phyloP scores from a whole-genome alignment of 805 yeast genomes.

The Torulaspora franciscae region DNA sequence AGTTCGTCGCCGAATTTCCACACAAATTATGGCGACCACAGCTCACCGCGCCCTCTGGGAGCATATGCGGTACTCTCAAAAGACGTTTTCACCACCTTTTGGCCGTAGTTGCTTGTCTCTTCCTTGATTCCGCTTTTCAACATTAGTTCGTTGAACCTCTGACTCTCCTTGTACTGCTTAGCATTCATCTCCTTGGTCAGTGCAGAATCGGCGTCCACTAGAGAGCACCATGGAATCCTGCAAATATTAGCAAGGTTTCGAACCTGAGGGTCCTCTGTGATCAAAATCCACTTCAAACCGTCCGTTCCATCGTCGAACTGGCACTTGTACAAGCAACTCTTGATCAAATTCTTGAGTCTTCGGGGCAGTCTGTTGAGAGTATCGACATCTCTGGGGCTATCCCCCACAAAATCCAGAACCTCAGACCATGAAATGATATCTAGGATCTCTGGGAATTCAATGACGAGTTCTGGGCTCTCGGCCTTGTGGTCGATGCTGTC shows the following conservation, averaged over 20 bases:
- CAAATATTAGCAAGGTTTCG: constrained; percentile 54
- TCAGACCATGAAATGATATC: constrained; percentile 28
- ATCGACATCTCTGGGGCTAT: constrained; percentile 10
- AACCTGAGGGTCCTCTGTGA: constrained; percentile 56
- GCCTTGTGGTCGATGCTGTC: constrained; percentile 37
- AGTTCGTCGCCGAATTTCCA: too few relatives aligned
- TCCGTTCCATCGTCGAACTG: constrained; percentile 39
- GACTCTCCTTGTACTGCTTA: constrained; percentile 22
- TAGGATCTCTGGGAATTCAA: constrained; percentile 46
- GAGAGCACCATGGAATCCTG: constrained; percentile 43
- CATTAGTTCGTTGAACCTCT: constrained; percentile 24
- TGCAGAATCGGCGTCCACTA: constrained; percentile 29
- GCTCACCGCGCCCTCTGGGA: constrained; percentile 54
- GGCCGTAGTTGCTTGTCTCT: constrained; percentile 26
- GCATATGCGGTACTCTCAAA: constrained; percentile 51
- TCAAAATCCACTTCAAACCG: constrained; percentile 48
- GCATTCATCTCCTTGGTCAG: constrained; percentile 26
- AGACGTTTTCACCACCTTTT: constrained; percentile 39
- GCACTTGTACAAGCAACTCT: constrained; percentile 54
- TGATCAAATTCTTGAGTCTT: constrained; percentile 49
- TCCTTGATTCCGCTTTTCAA: constrained; percentile 21
- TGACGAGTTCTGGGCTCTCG: constrained; percentile 28
- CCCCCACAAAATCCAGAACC: constrained; percentile 16
- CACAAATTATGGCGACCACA: constrained; percentile 48
- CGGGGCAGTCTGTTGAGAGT: constrained; percentile 41